phyloP scores from a whole-genome alignment of 108 stramenopile species.

The Aurantiochytrium sp. region DNA sequence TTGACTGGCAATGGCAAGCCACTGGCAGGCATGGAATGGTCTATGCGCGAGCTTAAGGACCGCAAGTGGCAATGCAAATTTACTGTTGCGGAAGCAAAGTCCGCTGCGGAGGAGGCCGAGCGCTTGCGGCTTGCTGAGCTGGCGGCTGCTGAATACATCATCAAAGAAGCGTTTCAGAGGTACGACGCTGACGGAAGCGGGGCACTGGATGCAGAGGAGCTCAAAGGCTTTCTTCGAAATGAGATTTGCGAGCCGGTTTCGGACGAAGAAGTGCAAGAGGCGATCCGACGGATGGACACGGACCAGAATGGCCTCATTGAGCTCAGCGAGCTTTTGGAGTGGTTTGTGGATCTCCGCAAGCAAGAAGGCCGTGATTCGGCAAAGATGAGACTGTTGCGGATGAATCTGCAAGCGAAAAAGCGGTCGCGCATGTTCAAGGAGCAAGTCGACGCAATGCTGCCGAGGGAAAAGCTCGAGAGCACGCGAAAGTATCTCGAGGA shows the following conservation, averaged over 20 bases:
- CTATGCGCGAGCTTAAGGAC: not conserved
- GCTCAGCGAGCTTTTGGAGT: not conserved
- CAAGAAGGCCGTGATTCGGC: not conserved
- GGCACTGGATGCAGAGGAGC: not conserved
- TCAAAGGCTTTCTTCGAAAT: not conserved
- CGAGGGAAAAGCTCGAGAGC: not conserved
- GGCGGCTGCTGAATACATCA: not conserved
- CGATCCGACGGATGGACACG: not conserved
- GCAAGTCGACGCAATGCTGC: not conserved
- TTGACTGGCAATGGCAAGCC: not conserved
- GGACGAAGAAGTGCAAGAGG: conserved; percentile 8
- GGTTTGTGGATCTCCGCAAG: not conserved
- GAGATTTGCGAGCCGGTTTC: not conserved
- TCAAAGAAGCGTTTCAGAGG: not conserved
- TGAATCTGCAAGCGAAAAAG: conserved; percentile 3
- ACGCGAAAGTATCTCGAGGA: not conserved
- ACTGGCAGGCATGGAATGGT: not conserved
- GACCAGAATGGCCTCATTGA: not conserved
- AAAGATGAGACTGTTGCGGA: not conserved
- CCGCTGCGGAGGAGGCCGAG: not conserved
- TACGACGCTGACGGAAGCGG: not conserved
- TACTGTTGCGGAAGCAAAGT: not conserved
- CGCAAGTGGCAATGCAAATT: not conserved
- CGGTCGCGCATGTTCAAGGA: not conserved
- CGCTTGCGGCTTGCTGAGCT: not conserved